Evolutionary conservation across 2,329 filamentous ascomycete species (phyloP).

Genomic region (Bipolaris cookei): DNA sequence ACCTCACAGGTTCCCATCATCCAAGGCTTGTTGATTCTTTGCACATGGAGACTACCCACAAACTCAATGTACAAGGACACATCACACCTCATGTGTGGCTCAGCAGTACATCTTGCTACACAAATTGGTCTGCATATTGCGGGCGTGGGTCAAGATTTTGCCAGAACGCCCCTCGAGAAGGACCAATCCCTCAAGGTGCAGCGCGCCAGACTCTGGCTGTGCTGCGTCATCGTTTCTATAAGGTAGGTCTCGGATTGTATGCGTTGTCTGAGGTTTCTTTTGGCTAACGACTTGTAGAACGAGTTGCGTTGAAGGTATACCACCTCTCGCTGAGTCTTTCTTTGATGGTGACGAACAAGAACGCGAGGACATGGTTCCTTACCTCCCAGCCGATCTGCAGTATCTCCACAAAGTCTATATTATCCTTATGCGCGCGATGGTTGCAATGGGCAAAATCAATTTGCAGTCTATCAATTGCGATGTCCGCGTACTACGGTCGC

Average conservation of each 20-base stretch:
- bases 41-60: slow-evolving; percentile 51
- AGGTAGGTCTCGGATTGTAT: slow-evolving; percentile 26
- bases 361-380: slow-evolving; percentile 43
- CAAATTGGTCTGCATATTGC: slow-evolving; percentile 51
- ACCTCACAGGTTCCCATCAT: slow-evolving; percentile 49
- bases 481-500: slow-evolving; percentile 39
- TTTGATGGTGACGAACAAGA: slow-evolving; percentile 44
- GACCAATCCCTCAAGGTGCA: slow-evolving; percentile 44
- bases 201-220: slow-evolving; percentile 48
- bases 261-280: neutral
- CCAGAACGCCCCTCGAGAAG: slow-evolving; percentile 46
- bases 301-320: slow-evolving; percentile 44
- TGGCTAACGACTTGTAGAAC: slow-evolving; percentile 32
- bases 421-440: slow-evolving; percentile 42
- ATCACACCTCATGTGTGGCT: slow-evolving; percentile 50
- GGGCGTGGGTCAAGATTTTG: slow-evolving; percentile 51
- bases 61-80: slow-evolving; percentile 52
- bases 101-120: slow-evolving; percentile 50
- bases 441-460: slow-evolving; percentile 43
- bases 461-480: slow-evolving; percentile 42
- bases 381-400: slow-evolving; percentile 39
- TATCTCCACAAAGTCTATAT: slow-evolving; percentile 45
- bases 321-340: slow-evolving; percentile 44
- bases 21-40: slow-evolving; percentile 50
- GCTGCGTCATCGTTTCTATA: slow-evolving; percentile 48